phyloP scores from a whole-genome alignment of 2,329 filamentous ascomycete genomes.

The Beauveria brongniartii region DNA sequence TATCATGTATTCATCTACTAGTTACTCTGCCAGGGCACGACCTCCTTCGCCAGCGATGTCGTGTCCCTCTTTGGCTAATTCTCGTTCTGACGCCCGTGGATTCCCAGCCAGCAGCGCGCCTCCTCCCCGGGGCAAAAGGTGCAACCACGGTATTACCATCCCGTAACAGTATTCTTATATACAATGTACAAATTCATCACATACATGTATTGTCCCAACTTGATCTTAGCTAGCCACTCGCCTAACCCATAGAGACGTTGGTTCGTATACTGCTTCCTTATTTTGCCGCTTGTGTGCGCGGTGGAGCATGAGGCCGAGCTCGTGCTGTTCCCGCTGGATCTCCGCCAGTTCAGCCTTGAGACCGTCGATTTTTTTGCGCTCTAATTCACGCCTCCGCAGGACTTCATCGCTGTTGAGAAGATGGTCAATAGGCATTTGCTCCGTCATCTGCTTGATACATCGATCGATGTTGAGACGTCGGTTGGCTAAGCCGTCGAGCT shows the following conservation, averaged over 20 bases:
- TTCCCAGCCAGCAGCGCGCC: background rate
- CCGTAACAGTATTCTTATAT: background rate
- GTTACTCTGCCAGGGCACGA: background rate
- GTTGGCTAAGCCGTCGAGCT: constrained; percentile 56
- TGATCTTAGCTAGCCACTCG: constrained; percentile 54
- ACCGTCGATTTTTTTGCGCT: constrained; percentile 58
- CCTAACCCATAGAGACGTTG: constrained; percentile 68
- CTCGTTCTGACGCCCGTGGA: background rate
- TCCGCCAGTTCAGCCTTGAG: constrained; percentile 62
- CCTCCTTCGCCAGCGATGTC: background rate
- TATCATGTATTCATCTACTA: background rate
- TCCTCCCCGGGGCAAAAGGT: background rate
- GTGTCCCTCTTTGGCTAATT: background rate
- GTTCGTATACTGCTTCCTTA: constrained; percentile 55
- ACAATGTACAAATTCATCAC: constrained; percentile 1
- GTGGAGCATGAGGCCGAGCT: constrained; percentile 67
- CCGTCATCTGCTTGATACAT: constrained; percentile 68
- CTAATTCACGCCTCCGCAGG: constrained; percentile 42
- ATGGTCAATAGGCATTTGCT: constrained; percentile 65
- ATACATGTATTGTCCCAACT: background rate
- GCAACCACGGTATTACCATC: background rate
- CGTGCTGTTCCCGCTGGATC: constrained; percentile 68
- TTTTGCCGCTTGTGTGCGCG: constrained; percentile 69
- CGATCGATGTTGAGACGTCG: constrained; percentile 63
- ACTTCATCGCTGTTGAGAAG: constrained; percentile 61